These are phyloP conservation scores for Pyrenochaeta sp. DNA, from an alignment of 2,329 filamentous ascomycete species.

Conservation along the genomic window DNA sequence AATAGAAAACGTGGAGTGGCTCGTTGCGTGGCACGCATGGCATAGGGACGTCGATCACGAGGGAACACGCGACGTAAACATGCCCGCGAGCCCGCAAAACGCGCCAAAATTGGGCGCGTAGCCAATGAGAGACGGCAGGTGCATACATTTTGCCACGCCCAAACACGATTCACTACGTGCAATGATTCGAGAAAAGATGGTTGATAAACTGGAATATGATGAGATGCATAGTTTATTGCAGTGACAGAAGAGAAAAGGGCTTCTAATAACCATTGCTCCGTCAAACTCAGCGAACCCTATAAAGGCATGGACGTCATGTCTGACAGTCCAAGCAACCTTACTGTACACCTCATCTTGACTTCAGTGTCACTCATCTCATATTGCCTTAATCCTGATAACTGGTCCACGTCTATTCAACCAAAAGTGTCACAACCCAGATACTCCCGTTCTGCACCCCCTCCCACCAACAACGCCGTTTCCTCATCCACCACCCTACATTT, in stretches of 20 bases:
- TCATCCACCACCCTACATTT: neutral
- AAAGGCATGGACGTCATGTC: too few species aligned
- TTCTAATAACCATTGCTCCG: too few species aligned
- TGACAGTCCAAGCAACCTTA: too few species aligned
- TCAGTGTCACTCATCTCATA: too few species aligned
- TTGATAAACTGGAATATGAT: too few species aligned
- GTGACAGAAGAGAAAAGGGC: too few species aligned
- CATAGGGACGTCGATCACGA: neutral
- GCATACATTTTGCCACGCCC: neutral
- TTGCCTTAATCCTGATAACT: too few species aligned
- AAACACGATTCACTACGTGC: neutral
- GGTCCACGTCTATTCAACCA: too few species aligned
- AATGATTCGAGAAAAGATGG: too few species aligned
- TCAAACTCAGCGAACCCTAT: too few species aligned
- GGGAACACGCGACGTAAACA: slow-evolving; percentile 1
- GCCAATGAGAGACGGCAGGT: neutral
- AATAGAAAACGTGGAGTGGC: neutral
- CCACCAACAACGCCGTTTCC: neutral
- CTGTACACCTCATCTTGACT: too few species aligned
- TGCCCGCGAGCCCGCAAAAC: neutral
- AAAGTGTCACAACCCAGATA: neutral
- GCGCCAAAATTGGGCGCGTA: neutral
- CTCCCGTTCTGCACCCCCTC: neutral
- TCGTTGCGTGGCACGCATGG: neutral
- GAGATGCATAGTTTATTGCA: too few species aligned